Evolutionary conservation across 2,329 filamentous ascomycete genomes (phyloP), one percentile per base, ranked within the genome.

Genomic region (Mariannaea sp.): DNA sequence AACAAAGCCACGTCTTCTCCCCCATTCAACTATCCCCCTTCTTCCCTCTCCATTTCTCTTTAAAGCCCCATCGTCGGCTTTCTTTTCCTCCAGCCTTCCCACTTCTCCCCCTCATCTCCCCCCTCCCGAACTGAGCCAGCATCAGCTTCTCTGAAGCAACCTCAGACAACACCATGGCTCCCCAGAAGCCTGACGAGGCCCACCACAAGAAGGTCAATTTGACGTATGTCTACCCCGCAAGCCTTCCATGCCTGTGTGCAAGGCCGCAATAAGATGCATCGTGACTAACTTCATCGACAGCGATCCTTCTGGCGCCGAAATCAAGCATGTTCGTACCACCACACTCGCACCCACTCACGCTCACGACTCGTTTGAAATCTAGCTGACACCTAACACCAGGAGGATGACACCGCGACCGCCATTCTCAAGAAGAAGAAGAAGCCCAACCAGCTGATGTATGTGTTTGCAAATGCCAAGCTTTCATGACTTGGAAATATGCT

Each of bases 351-450:
- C 36, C 59, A 43, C 47, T 24, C 29, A 24, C 8, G 22, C 29
- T 49, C 32, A 39, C 42, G 45, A 45, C 50, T 49, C 49, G 53
- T 30, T 51, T 47, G 56, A 61, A 55, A 65, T 57, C 63, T n/a
- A 65, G 66, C 71, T 74, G 65, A 79, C 70, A 54, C 40, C 55
- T 26, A n/a, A 35, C 38, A 60, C 55, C 69, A 95, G 87, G 87
- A 91, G 68, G 90, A 97, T 74, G 94, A 96, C 72, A 91, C 88
- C 58, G 86, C 94, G 47, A 99, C 94, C 39, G 94, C 94, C 65
- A 99, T 99, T 68, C 85, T 99, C 70, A 97, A 97, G 82, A 97
- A 97, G 85, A 99, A 99, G 89, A 99, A 99, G 92, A 99, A 99
- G 90, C 92, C 92, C 68, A 99, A 99, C 79, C 95, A 93, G 71